Evolutionary conservation across 1,284 basidiomycete species (phyloP).

Genomic region (Vanrija sp.): DNA sequence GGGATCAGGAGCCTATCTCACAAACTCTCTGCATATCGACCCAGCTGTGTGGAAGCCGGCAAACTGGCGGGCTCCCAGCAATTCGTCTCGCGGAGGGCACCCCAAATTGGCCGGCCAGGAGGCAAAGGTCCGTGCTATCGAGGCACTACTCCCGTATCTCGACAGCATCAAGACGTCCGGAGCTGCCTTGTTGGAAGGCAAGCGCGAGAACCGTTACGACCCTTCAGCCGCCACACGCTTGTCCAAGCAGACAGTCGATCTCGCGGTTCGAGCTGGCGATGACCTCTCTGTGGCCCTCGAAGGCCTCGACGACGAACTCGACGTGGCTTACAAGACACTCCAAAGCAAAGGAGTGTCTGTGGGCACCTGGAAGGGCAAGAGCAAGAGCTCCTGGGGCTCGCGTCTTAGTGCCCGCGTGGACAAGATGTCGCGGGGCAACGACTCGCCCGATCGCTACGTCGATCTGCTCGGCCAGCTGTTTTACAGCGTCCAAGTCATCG

Average conservation of each 20-base stretch:
- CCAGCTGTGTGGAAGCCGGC: conserved; percentile 68
- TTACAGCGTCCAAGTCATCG: conserved; percentile 69
- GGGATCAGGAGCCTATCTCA: conserved; percentile 81
- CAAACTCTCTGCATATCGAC: conserved; percentile 79
- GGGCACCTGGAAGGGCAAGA: conserved; percentile 66
- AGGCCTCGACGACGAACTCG: conserved; percentile 78
- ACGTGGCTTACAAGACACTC: conserved; percentile 81
- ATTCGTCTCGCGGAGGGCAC: conserved; percentile 64
- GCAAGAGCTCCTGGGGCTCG: conserved; percentile 61
- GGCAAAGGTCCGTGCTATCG: conserved; percentile 31
- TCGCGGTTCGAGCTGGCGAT: conserved; percentile 58
- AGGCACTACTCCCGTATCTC: conserved; percentile 26
- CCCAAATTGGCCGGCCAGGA: conserved; percentile 33
- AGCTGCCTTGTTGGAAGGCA: conserved; percentile 53
- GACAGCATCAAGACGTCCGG: conserved; percentile 38
- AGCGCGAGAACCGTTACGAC: conserved; percentile 55
- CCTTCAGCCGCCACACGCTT: conserved; percentile 1
- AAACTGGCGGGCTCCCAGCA: conserved; percentile 10
- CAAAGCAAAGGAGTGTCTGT: conserved; percentile 74
- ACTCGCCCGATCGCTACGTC: conserved; percentile 82
- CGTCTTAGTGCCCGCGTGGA: conserved; percentile 79
- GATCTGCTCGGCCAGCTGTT: conserved; percentile 73
- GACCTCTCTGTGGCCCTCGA: conserved; percentile 51
- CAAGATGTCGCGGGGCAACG: conserved; percentile 82
- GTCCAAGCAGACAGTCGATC: conserved; percentile 9